Percentiles rank a stretch among this genome's conserved stretches.
Evolutionary conservation across 768 basidiomycete genomes (phyloP).

Genomic region (Crucibulum laeve): DNA sequence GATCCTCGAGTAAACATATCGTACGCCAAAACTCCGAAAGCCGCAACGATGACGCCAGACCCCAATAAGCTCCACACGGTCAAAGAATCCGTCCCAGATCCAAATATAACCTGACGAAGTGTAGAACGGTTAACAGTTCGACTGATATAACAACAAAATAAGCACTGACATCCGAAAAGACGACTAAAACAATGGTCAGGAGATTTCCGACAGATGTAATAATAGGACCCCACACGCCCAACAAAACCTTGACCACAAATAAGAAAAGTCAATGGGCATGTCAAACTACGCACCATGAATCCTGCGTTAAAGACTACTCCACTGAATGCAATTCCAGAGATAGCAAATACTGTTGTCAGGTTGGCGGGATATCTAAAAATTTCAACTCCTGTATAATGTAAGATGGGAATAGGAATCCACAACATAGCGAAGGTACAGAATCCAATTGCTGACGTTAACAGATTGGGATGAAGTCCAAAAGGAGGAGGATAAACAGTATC

Average conservation of each 20-base stretch:
- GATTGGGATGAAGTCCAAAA: constrained; percentile 81
- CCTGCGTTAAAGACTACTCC: constrained; percentile 84
- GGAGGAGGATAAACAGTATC: constrained; percentile 56
- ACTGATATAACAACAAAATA: neutral
- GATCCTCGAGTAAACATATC: constrained; percentile 51
- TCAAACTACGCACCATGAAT: constrained; percentile 61
- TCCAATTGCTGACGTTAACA: constrained; percentile 79
- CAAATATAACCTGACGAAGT: constrained; percentile 44
- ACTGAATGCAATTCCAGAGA: constrained; percentile 63
- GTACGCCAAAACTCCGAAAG: constrained; percentile 76
- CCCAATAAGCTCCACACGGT: constrained; percentile 75
- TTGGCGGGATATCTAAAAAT: constrained; percentile 61
- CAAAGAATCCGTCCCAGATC: constrained; percentile 54
- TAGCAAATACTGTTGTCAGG: constrained; percentile 37
- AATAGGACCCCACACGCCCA: constrained; percentile 86
- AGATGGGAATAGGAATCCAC: constrained; percentile 75
- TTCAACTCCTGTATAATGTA: constrained; percentile 66
- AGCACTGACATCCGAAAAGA: constrained; percentile 65
- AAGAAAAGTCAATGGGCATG: constrained; percentile 1
- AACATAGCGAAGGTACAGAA: constrained; percentile 66
- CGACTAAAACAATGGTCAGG: constrained; percentile 90
- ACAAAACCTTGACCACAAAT: constrained; percentile 49
- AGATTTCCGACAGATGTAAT: constrained; percentile 86
- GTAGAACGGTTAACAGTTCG: neutral
- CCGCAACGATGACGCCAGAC: constrained; percentile 72